Conservation (phyloP, 2,329 filamentous ascomycete species). For the Knufia petricola region DNA sequence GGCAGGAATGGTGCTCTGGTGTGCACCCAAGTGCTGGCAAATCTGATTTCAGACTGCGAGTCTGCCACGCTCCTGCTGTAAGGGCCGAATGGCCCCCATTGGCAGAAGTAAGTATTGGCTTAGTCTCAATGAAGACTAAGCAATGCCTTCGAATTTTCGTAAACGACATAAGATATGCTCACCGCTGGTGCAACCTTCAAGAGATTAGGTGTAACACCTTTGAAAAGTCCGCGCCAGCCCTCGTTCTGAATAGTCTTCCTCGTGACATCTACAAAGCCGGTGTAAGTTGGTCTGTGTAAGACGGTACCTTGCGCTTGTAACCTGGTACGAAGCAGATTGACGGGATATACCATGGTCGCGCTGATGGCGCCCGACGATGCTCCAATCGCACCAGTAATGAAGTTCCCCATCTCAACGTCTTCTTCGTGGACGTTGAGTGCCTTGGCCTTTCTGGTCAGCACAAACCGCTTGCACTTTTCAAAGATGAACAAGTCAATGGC, state of each 20-base stretch:
- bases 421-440: constrained; percentile 66
- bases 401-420: constrained; percentile 68
- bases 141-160: constrained; percentile 76
- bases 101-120: no score
- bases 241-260: constrained; percentile 73
- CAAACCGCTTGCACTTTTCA: constrained; percentile 73
- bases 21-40: no score
- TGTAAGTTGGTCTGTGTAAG: constrained; percentile 85
- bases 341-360: constrained; percentile 85
- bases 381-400: constrained; percentile 79
- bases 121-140: constrained; percentile 42
- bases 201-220: constrained; percentile 87
- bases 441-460: constrained; percentile 61
- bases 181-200: constrained; percentile 93
- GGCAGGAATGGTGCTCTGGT: no score
- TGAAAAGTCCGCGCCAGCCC: constrained; percentile 79
- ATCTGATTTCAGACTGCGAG: no score
- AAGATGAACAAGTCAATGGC: constrained; percentile 95
- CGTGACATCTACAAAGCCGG: constrained; percentile 81
- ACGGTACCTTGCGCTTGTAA: constrained; percentile 89
- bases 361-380: constrained; percentile 86
- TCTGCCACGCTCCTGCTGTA: no score
- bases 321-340: constrained; percentile 86
- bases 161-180: constrained; percentile 89
- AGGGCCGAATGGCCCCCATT: no score